These are phyloP conservation scores for Phytophthora pluvialis DNA, from an alignment of 352 stramenopile species.

Conservation along the genomic window DNA sequence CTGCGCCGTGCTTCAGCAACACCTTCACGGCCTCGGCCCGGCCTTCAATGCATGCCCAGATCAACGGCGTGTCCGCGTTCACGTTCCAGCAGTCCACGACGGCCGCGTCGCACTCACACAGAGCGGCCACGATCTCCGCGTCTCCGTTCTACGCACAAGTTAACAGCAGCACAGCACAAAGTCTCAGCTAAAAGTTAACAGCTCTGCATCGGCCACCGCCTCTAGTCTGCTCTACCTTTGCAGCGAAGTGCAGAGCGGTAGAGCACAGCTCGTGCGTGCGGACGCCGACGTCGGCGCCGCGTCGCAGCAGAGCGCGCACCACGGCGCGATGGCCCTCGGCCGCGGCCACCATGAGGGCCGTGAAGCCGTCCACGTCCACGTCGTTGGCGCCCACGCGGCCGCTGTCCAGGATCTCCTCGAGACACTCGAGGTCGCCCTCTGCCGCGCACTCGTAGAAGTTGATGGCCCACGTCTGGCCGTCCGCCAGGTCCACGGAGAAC, in stretches of 20 bases:
- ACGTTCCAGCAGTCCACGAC: conserved; percentile 75
- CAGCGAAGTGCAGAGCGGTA: conserved; percentile 80
- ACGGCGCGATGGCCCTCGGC: conserved; percentile 72
- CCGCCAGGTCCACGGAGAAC: conserved; percentile 68
- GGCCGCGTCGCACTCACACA: conserved; percentile 65
- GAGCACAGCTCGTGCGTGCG: conserved; percentile 79
- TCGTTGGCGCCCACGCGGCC: conserved; percentile 66
- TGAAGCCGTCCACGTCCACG: conserved; percentile 86
- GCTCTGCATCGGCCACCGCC: neutral
- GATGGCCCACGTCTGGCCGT: conserved; percentile 65
- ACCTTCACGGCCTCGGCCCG: conserved; percentile 68
- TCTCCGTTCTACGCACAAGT: conserved; percentile 58
- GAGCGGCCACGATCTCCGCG: conserved; percentile 65
- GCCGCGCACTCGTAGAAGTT: conserved; percentile 78
- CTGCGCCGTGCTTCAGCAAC: conserved; percentile 62
- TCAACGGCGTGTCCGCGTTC: conserved; percentile 78
- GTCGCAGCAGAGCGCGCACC: conserved; percentile 59
- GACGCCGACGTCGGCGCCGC: conserved; percentile 64
- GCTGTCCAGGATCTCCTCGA: conserved; percentile 69
- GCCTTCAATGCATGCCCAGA: conserved; percentile 87
- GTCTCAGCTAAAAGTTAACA: conserved; percentile 2
- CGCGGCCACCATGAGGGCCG: conserved; percentile 83
- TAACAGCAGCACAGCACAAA: neutral
- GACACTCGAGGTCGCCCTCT: conserved; percentile 68
- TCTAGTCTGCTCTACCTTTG: conserved; percentile 62